Conservation (phyloP, 164 flowering plant species). For the Tetrastigma voinierianum region DNA sequence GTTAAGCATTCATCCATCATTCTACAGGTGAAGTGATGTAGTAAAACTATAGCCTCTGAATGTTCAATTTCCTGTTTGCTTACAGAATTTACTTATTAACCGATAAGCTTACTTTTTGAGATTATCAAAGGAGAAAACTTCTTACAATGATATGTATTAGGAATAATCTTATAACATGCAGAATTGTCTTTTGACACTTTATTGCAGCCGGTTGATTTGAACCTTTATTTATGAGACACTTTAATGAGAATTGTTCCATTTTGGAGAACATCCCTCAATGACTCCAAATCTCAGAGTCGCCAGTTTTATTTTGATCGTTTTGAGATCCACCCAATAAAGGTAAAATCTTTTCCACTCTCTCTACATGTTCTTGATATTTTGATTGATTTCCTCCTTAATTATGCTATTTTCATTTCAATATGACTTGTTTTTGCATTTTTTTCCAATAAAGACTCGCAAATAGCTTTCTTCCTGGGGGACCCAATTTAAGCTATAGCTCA, state of each 20-base stretch:
- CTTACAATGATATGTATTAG: no score
- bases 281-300: conserved; percentile 52
- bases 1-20: conserved; percentile 66
- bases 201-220: conserved; percentile 80
- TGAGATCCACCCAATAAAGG: conserved; percentile 93
- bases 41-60: not conserved
- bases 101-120: no score
- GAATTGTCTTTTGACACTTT: not conserved
- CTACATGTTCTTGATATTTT: not conserved
- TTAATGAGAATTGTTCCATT: conserved; percentile 81
- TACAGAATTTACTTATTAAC: no score
- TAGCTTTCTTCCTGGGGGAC: conserved; percentile 84
- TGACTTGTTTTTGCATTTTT: conserved; percentile 15
- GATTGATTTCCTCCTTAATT: conserved; percentile 2
- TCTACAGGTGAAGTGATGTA: conserved; percentile 62
- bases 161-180: no score
- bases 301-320: conserved; percentile 89
- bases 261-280: conserved; percentile 87
- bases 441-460: conserved; percentile 59
- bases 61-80: conserved; percentile 3
- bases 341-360: conserved; percentile 18
- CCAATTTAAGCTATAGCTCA: conserved; percentile 74
- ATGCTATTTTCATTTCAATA: conserved; percentile 2
- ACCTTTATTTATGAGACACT: conserved; percentile 94
- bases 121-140: no score